Evolutionary conservation across 2,329 filamentous ascomycete genomes (phyloP), one percentile per base, ranked within the genome.

Genomic region (Scorias spongiosa): DNA sequence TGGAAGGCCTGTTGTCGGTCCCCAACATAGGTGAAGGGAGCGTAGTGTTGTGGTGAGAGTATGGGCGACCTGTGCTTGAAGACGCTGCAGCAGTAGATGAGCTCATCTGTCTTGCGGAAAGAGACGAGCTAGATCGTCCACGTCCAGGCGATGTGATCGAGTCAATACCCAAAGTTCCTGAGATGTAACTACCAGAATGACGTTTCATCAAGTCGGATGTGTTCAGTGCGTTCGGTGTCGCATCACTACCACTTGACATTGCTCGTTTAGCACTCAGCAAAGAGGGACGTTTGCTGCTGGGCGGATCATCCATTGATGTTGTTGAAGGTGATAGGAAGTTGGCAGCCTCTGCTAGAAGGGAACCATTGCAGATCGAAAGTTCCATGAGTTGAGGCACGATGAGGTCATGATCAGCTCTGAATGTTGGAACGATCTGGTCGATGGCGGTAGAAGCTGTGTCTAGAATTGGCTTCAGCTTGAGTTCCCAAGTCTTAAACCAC

Each of bases 401-500:
- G 54, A 81, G 80, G 18, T 75, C 78, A 60, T 83, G 91, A 55
- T 94, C 88, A 12, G 76, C 75, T 42, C 79, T 74, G 70, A 93
- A 96, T 10, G 80, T 76, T 34, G 76, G 74, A 46, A 88, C 70
- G 43, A 96, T 84, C 39, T 89, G 80, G 37, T 76, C 65, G 14
- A 87, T 61, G 42, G 84, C 80, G 11, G 80, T 76, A 7, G 79
- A 74, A 41, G 81, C 68, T 43, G 82, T 76, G 29, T 80, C 78
- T 5, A 95, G 70, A 2, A 91, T 76, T 8, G 75, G 73, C 51
- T 76, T 78, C 49, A 95, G 75, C 66, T 93, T 94, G 52, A 84
- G 81, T 54, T 83, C 81, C 78, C 87, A 88, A 34, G 85, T 78
- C 44, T 72, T 72, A 59, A 81, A 88, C 89, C 89, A 98, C 41